Evolutionary conservation across 2,329 filamentous ascomycete species (phyloP).

Genomic region (Lasiodiplodia theobromae): DNA sequence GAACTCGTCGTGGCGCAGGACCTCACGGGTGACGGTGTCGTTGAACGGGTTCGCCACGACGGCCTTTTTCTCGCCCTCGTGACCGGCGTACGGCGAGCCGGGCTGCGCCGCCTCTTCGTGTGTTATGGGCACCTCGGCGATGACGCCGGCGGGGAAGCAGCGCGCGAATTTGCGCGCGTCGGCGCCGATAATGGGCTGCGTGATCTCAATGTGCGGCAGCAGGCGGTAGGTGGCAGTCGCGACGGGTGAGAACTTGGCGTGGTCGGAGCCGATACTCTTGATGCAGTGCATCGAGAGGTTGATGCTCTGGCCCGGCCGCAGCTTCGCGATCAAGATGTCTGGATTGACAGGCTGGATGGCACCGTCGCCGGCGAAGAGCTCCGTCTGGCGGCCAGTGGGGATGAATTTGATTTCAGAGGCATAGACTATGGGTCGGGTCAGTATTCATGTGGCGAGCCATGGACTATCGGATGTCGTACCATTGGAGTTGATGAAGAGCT

Average conservation of each 20-base stretch:
- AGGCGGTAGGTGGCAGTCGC: conserved; percentile 93
- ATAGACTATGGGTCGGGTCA: conserved; percentile 44
- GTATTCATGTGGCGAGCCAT: not conserved
- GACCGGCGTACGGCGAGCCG: conserved; percentile 73
- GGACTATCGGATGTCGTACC: conserved; percentile 28
- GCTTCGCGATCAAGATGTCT: conserved; percentile 91
- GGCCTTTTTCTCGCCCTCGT: conserved; percentile 82
- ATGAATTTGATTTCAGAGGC: conserved; percentile 70
- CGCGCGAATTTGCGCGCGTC: conserved; percentile 88
- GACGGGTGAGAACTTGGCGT: conserved; percentile 96
- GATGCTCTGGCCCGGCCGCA: conserved; percentile 89
- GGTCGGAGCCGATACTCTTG: conserved; percentile 92
- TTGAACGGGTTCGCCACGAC: conserved; percentile 88
- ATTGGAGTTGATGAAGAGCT: conserved; percentile 85
- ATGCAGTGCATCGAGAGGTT: conserved; percentile 90
- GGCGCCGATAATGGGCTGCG: conserved; percentile 79
- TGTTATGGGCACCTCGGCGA: conserved; percentile 77
- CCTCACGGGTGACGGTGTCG: conserved; percentile 94
- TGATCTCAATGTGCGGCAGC: conserved; percentile 85
- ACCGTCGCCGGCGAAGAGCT: conserved; percentile 56
- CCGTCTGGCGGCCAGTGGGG: conserved; percentile 68
- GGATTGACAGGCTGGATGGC: conserved; percentile 82
- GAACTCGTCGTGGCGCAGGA: conserved; percentile 89
- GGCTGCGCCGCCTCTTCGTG: conserved; percentile 66
- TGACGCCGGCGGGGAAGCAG: conserved; percentile 91